A percentile compares a stretch with the other conserved stretches of the same genome.
Conservation (phyloP, 305 asterid species). For the Fraxinus floribunda region DNA sequence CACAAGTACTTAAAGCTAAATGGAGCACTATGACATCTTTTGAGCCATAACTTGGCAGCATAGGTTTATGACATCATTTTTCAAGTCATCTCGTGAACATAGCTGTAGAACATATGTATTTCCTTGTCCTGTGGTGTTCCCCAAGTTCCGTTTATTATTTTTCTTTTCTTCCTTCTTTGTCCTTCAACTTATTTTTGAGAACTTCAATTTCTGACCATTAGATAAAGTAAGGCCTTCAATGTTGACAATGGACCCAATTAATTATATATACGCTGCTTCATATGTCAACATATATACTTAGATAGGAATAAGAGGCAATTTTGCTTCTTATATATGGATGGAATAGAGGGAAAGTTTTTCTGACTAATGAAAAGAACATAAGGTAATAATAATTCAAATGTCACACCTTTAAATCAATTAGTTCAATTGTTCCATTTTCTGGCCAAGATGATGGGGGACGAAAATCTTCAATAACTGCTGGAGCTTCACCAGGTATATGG, state of each 20-base stretch:
- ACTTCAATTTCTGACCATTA: background rate
- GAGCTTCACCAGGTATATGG: slow-evolving; percentile 94
- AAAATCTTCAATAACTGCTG: slow-evolving; percentile 60
- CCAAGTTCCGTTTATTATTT: background rate
- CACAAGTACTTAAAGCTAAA: background rate
- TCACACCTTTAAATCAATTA: slow-evolving; percentile 76
- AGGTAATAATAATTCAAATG: slow-evolving; percentile 12
- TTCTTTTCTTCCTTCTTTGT: background rate
- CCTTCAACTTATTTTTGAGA: background rate
- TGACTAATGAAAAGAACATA: background rate
- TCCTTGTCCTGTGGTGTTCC: background rate
- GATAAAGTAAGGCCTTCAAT: background rate
- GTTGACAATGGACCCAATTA: background rate
- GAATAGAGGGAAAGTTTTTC: background rate
- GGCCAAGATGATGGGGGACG: slow-evolving; percentile 87
- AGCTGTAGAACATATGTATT: background rate
- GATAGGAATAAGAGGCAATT: background rate
- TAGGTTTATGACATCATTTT: background rate
- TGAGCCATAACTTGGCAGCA: background rate
- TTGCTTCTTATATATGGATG: background rate
- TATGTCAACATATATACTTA: background rate
- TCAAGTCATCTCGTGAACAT: background rate
- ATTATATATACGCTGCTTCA: background rate
- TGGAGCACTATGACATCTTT: background rate
- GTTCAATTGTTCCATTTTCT: slow-evolving; percentile 72